Evolutionary conservation across 306 rosid genomes (phyloP), one percentile per base, ranked within the genome.

Genomic region (Arachis stenosperma): DNA sequence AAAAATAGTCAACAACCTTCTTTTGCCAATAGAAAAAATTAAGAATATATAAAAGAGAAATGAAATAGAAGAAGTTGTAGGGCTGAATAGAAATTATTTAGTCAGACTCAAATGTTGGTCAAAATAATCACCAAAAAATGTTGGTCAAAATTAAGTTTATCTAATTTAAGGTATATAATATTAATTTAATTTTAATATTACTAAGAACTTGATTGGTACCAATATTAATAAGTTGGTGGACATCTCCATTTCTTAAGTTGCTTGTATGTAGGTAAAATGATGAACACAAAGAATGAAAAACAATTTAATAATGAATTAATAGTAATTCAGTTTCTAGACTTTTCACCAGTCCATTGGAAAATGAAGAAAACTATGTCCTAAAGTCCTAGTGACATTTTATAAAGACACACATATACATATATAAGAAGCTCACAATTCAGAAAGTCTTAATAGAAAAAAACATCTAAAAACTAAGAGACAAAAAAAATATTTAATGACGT

Each of bases 1-100:
- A 63, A n/a, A 58, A 9, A 46, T 43, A 67, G 79, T 67, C 82
- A 67, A 82, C 75, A 9, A 42, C 14, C 8, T 61, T 60, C 53
- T 52, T 70, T 54, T 5, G 5, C 69, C 44, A 36, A 40, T 33
- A 5, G 8, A 33, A 22, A 2, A 36, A 47, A 59, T n/a, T 46
- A 8, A 8, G 4, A 7, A 12, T 33, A 33, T 33, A 33, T 2
- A 33, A 0, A 33, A 33, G 3, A 2, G 37, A 2, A 33, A 33
- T 33, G 3, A 33, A 2, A 33, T 33, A 33, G 37, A 33, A 52
- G 65, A n/a, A 44, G 40, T 77, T 10, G 9, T 27, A 53, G 41
- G 2, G 43, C 61, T 63, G 41, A 40, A 74, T 22, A 40, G 11
- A 46, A 33, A 27, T 33, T 63, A 8, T 41, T 64, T 47, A 46